These are phyloP conservation scores for Gossypium davidsonii DNA, from an alignment of 441 rosid species.

Conservation along the genomic window DNA sequence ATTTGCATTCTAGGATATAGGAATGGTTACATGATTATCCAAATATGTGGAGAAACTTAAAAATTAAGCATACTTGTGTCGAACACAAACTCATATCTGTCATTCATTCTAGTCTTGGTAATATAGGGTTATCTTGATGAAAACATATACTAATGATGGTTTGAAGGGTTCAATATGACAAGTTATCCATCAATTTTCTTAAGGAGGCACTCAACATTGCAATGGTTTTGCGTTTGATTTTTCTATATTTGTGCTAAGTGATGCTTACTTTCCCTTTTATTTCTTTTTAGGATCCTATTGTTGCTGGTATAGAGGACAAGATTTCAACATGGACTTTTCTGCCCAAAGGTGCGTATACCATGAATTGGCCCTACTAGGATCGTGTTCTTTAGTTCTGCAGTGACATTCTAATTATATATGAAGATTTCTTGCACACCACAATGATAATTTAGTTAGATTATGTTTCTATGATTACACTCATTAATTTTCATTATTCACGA, in stretches of 20 bases:
- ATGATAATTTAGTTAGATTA: background rate
- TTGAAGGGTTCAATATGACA: background rate
- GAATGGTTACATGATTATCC: background rate
- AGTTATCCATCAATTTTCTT: background rate
- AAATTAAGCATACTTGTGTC: background rate
- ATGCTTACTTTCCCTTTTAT: background rate
- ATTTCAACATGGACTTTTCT: constrained; percentile 94
- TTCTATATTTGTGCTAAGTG: background rate
- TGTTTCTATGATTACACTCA: background rate
- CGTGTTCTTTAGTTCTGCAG: background rate
- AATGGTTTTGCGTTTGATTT: constrained; percentile 6
- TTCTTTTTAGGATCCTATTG: constrained; percentile 65
- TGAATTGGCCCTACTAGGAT: background rate
- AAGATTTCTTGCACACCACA: background rate
- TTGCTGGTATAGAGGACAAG: constrained; percentile 87
- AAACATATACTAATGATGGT: background rate
- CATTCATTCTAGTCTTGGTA: background rate
- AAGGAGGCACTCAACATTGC: background rate
- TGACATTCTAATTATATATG: background rate
- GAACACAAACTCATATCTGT: background rate
- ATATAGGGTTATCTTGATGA: constrained; percentile 2
- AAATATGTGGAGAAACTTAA: background rate
- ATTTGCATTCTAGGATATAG: background rate
- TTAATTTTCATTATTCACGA: background rate
- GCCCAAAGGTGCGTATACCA: constrained; percentile 59